Evolutionary conservation across 2,329 filamentous ascomycete genomes (phyloP).

Genomic region (Xylaria arbuscula): DNA sequence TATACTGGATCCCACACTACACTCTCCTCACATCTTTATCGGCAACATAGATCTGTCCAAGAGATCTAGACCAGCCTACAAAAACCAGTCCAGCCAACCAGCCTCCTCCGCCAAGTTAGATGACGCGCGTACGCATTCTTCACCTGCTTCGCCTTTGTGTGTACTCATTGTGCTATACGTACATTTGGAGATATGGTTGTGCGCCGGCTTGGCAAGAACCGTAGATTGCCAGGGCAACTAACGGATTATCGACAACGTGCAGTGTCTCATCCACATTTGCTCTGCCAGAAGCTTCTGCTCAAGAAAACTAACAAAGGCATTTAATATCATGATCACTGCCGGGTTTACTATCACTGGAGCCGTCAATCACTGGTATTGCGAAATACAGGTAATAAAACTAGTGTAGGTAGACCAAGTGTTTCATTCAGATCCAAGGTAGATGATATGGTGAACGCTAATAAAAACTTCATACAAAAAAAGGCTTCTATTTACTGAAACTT

Average conservation of each 20-base stretch:
- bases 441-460: background rate
- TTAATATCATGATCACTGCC: slow-evolving; percentile 1
- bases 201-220: background rate
- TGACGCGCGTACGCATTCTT: slow-evolving; percentile 28
- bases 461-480: slow-evolving; percentile 8
- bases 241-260: background rate
- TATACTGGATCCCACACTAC: background rate
- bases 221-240: background rate
- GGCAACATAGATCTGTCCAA: background rate
- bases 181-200: background rate
- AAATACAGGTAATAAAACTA: background rate
- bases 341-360: background rate
- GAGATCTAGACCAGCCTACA: background rate
- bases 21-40: background rate
- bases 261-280: background rate
- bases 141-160: background rate
- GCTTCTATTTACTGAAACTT: slow-evolving; percentile 26
- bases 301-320: slow-evolving; percentile 5
- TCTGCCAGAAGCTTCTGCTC: slow-evolving; percentile 1
- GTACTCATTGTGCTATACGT: background rate
- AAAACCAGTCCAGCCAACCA: background rate
- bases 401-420: background rate
- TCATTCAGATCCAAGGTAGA: background rate
- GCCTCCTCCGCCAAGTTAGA: slow-evolving; percentile 25
- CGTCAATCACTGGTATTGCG: background rate